These are phyloP conservation scores for Anthracocystis walkeri DNA, from an alignment of 1,284 basidiomycete species.

Conservation along the genomic window DNA sequence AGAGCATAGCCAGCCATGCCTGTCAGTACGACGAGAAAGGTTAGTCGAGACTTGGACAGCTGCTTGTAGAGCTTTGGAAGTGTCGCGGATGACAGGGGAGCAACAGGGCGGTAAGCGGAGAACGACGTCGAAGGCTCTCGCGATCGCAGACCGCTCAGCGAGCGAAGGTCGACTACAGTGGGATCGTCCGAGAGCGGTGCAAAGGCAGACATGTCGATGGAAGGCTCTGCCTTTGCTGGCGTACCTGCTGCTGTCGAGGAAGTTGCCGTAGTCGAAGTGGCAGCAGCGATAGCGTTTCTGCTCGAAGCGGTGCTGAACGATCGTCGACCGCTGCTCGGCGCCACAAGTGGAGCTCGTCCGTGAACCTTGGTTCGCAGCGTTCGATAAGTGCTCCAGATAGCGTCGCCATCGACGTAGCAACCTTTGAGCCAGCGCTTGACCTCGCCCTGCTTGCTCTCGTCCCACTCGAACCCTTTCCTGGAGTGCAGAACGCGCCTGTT, in stretches of 20 bases:
- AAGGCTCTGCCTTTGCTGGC: background rate
- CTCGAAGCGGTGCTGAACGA: constrained; percentile 19
- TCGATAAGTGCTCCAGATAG: constrained; percentile 74
- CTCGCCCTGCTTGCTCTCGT: constrained; percentile 69
- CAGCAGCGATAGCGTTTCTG: background rate
- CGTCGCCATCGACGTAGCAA: constrained; percentile 85
- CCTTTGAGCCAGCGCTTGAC: constrained; percentile 76
- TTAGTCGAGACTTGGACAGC: constrained; percentile 88
- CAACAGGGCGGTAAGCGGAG: constrained; percentile 49
- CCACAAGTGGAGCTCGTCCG: constrained; percentile 26
- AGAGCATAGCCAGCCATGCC: constrained; percentile 93
- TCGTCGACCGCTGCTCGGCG: constrained; percentile 9
- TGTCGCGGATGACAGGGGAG: constrained; percentile 29
- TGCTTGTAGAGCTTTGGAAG: constrained; percentile 75
- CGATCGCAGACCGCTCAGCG: constrained; percentile 29
- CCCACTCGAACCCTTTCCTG: constrained; percentile 78
- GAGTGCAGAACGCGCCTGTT: constrained; percentile 93
- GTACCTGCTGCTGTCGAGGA: background rate
- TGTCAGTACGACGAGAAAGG: constrained; percentile 87
- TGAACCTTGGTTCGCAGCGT: constrained; percentile 46
- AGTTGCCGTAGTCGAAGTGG: background rate
- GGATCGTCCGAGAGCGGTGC: constrained; percentile 58
- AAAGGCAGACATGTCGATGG: constrained; percentile 24
- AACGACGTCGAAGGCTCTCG: constrained; percentile 33
- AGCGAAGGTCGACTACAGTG: constrained; percentile 42